Conservation (phyloP, 192 early-diverging fungal genomes). For the Helicostylum pulchrum region DNA sequence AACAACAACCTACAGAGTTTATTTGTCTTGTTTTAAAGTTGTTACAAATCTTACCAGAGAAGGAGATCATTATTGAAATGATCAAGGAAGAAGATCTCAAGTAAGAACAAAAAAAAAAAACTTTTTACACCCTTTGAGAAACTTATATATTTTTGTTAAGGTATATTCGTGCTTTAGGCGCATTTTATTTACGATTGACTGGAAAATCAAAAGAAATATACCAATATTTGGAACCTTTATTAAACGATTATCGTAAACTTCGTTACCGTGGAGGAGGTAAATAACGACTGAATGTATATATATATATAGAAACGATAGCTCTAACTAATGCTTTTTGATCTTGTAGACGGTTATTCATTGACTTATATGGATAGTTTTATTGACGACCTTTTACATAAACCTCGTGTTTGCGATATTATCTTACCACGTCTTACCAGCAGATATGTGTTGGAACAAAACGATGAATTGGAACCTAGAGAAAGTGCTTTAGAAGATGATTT, state of each 20-base stretch:
- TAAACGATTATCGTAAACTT: conserved; percentile 86
- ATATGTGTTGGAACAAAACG: conserved; percentile 78
- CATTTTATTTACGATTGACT: conserved; percentile 87
- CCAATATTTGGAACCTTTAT: conserved; percentile 77
- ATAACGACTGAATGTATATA: too few relatives aligned
- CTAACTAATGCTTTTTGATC: too few relatives aligned
- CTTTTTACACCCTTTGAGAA: background rate
- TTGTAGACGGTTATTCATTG: conserved; percentile 35
- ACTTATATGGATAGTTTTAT: conserved; percentile 90
- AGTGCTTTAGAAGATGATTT: conserved; percentile 72
- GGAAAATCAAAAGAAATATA: conserved; percentile 78
- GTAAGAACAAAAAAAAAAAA: conserved; percentile 30
- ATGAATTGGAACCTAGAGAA: conserved; percentile 74
- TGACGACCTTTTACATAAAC: conserved; percentile 75
- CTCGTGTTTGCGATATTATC: conserved; percentile 85
- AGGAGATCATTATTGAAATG: conserved; percentile 80
- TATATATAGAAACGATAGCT: too few relatives aligned
- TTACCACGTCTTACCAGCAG: conserved; percentile 81
- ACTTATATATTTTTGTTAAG: conserved; percentile 20
- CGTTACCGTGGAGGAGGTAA: conserved; percentile 52
- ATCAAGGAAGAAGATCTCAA: conserved; percentile 82
- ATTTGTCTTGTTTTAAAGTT: conserved; percentile 85
- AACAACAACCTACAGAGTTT: conserved; percentile 88
- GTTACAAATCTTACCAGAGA: conserved; percentile 89
- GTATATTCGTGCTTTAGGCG: conserved; percentile 84